Base-by-base conservation (phyloP, 2,329 filamentous ascomycete genomes). In the Pestalotiopsis fici region DNA sequence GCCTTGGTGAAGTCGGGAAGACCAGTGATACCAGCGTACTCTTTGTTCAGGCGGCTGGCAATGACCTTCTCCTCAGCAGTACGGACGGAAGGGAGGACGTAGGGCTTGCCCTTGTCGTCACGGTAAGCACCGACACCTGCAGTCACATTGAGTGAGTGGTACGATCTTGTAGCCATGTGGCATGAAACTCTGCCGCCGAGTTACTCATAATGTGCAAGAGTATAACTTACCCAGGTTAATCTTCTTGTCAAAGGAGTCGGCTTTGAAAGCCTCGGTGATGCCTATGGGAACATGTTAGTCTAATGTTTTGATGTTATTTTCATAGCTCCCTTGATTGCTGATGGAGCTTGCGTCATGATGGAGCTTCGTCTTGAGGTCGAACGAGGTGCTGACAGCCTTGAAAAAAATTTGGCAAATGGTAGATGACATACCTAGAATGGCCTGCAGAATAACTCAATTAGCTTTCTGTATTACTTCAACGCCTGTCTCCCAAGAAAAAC, bases 241-340 rank as follows among this genome's bases (percentile, higher is more conserved):
- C 90, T 98, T 99, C 86, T 97, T 90, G 71, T 90, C 85, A 83
- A 97, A 95, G 77, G 86, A 88, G 81, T 99, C 96, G 82, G 95
- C 95, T 88, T 98, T 99, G 92, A 96, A 99, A 69, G 96, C 96
- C 86, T 99, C 96, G 71, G 96, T 98, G 84, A 99, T 94, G 81
- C 93, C 92, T 91, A 43, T 15, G 9, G 13, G 9, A 31, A 63
- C 21, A 61, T 31, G 21, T 72, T 25, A 64, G 57, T 65, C 55
- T 31, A 57, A 12, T 25, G 2, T 27, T 67, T 68, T 63, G 70
- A 37, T 66, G 68, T 35, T 70, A 57, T 68, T 65, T 15, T 59
- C 11, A 11, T 9, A 11, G 66, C 31, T 64, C n/a, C 18, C 27
- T 43, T 25, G 39, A 31, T 72, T 66, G 72, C 69, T 67, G 62